These are phyloP conservation scores for Cavenderia fasciculata DNA, from an alignment of 78 protist species.

Conservation along the genomic window DNA sequence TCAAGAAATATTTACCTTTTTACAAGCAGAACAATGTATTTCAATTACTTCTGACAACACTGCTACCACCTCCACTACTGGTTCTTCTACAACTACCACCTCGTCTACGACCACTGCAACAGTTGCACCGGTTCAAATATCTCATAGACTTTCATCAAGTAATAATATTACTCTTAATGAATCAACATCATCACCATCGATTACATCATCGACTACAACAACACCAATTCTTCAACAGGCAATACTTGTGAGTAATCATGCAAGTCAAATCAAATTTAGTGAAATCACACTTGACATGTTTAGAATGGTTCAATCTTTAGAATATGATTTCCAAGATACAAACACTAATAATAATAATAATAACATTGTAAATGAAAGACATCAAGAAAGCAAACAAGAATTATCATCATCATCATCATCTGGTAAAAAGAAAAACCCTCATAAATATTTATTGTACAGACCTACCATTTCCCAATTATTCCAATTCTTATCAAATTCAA, in stretches of 20 bases:
- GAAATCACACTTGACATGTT: constrained; percentile 82
- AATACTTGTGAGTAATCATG: constrained; percentile 62
- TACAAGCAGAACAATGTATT: constrained; percentile 64
- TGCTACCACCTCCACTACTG: no score
- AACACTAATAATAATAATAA: not conserved
- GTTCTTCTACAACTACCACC: not conserved
- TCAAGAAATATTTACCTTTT: constrained; percentile 69
- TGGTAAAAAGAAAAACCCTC: constrained; percentile 57
- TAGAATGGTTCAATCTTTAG: constrained; percentile 73
- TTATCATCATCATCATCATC: not conserved
- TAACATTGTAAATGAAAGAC: not conserved
- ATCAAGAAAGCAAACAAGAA: not conserved
- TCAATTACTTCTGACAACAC: constrained; percentile 16
- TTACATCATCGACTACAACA: no score
- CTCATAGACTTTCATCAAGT: not conserved
- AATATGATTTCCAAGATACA: constrained; percentile 34
- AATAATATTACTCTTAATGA: not conserved
- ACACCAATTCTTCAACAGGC: constrained; percentile 59
- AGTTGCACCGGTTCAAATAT: not conserved
- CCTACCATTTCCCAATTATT: constrained; percentile 72
- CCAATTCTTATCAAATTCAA: constrained; percentile 45
- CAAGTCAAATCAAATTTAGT: constrained; percentile 74
- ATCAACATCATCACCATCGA: not conserved
- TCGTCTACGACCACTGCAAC: not conserved
- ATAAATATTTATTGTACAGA: constrained; percentile 66